phyloP scores from a whole-genome alignment of 768 basidiomycete species.

The Hemileccinum impolitum region DNA sequence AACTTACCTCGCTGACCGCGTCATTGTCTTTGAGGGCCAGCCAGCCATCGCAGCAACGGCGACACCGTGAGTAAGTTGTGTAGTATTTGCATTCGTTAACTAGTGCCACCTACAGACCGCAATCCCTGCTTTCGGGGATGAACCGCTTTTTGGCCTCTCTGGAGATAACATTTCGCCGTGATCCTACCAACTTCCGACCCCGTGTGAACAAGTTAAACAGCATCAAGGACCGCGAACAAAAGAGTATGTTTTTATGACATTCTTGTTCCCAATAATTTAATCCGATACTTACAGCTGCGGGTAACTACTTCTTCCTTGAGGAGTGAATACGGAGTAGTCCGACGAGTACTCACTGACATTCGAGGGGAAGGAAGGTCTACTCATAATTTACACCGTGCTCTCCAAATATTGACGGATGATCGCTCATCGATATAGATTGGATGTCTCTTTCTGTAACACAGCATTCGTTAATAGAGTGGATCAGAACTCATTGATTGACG shows the following conservation, averaged over 20 bases:
- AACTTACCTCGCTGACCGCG: slow-evolving; percentile 96
- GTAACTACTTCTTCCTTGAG: slow-evolving; percentile 93
- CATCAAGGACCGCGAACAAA: slow-evolving; percentile 87
- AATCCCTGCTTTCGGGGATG: slow-evolving; percentile 94
- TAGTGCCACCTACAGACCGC: slow-evolving; percentile 55
- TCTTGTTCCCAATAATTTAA: slow-evolving; percentile 4
- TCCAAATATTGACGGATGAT: slow-evolving; percentile 9
- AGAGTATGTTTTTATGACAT: slow-evolving; percentile 45
- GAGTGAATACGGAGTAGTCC: slow-evolving; percentile 42
- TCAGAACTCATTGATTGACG: slow-evolving; percentile 2
- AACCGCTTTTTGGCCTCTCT: slow-evolving; percentile 94
- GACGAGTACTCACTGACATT: neutral
- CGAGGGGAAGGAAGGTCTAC: slow-evolving; percentile 14
- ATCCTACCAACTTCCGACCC: slow-evolving; percentile 91
- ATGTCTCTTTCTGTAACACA: slow-evolving; percentile 8
- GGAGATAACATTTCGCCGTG: slow-evolving; percentile 97
- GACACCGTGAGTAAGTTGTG: slow-evolving; percentile 61
- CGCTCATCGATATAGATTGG: slow-evolving; percentile 6
- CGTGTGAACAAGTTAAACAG: slow-evolving; percentile 84
- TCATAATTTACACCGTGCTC: slow-evolving; percentile 1
- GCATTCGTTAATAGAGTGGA: slow-evolving; percentile 11
- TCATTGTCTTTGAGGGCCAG: slow-evolving; percentile 86
- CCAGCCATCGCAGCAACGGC: slow-evolving; percentile 89
- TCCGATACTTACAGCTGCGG: slow-evolving; percentile 47
- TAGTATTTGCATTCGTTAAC: neutral